Conservation (phyloP, 139 green algal species). For the Ettlia oleoabundans region DNA sequence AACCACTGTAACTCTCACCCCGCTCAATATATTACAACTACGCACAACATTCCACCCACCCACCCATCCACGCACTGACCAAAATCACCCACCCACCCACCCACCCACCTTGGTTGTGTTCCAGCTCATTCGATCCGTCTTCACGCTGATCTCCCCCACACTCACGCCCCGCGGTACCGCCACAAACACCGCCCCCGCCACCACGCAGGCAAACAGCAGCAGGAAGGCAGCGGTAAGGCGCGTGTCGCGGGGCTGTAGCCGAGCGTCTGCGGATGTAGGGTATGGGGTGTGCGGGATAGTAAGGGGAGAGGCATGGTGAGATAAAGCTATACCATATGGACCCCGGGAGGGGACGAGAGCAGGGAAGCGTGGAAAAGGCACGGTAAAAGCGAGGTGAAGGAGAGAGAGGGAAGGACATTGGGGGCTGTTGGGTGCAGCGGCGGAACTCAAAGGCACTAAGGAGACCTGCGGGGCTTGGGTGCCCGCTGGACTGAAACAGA, state of each 20-base stretch:
- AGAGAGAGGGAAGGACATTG: too few relatives aligned
- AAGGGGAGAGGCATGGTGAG: background rate
- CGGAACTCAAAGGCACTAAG: too few relatives aligned
- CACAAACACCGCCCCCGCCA: constrained; percentile 64
- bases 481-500: too few relatives aligned
- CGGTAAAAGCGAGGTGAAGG: too few relatives aligned
- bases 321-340: background rate
- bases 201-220: constrained; percentile 57
- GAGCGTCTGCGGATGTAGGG: constrained; percentile 18
- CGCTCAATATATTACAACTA: too few relatives aligned
- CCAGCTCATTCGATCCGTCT: constrained; percentile 71
- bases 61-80: too few relatives aligned
- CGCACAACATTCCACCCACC: too few relatives aligned
- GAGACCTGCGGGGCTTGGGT: too few relatives aligned
- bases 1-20: too few relatives aligned
- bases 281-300: background rate
- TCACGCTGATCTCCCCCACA: constrained; percentile 70
- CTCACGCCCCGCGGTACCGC: constrained; percentile 70
- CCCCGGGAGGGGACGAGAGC: background rate
- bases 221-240: constrained; percentile 47
- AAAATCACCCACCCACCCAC: too few relatives aligned
- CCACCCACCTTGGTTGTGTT: constrained; percentile 63
- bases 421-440: background rate
- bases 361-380: too few relatives aligned
- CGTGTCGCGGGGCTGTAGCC: constrained; percentile 45